These are phyloP conservation scores for Stygiomarasmius scandens DNA, from an alignment of 1,284 basidiomycete genomes.

Conservation along the genomic window DNA sequence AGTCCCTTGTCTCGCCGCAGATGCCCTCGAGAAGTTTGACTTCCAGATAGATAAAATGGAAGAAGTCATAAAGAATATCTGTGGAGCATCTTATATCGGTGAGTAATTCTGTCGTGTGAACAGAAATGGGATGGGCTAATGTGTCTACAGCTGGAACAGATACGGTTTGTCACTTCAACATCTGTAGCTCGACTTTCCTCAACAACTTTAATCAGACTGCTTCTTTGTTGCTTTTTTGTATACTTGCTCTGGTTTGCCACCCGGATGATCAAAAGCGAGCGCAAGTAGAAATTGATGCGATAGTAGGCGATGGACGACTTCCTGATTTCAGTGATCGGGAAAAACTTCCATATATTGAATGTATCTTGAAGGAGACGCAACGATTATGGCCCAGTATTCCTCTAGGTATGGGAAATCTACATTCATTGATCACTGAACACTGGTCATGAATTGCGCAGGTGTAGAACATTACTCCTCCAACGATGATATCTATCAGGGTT, in stretches of 20 bases:
- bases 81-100: too few species aligned
- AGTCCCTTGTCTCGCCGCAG: too few species aligned
- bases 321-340: conserved; percentile 18
- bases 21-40: too few species aligned
- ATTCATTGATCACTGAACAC: neutral
- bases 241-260: conserved; percentile 12
- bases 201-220: conserved; percentile 1
- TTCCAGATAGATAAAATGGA: too few species aligned
- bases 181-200: too few species aligned
- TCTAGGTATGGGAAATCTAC: neutral
- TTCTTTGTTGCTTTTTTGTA: neutral
- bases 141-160: too few species aligned
- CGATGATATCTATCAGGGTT: conserved; percentile 13
- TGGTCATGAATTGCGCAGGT: neutral
- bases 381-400: conserved; percentile 10
- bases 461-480: neutral
- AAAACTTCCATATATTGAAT: conserved; percentile 14
- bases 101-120: too few species aligned
- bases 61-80: too few species aligned
- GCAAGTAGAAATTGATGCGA: conserved; percentile 19
- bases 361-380: conserved; percentile 12
- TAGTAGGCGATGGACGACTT: conserved; percentile 13
- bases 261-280: conserved; percentile 21
- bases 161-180: too few species aligned
- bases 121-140: too few species aligned